Conservation (phyloP, 164 flowering plant species). For the Nelumbo lutea region DNA sequence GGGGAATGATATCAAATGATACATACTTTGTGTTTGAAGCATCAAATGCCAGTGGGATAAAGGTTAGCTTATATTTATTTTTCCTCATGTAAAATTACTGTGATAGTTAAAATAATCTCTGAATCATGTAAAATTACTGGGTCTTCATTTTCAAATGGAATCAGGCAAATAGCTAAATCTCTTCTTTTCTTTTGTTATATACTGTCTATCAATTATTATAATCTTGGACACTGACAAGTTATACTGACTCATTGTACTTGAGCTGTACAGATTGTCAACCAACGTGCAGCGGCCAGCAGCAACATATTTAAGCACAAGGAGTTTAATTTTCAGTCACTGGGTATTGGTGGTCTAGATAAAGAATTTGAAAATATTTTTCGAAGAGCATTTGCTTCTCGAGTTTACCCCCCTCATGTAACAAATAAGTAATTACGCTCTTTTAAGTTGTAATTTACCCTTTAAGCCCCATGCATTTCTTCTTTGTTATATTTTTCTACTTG, state of each 20-base stretch:
- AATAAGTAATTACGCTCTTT: slow-evolving; percentile 42
- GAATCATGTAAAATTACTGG: background rate
- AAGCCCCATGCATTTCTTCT: background rate
- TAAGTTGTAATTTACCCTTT: no score
- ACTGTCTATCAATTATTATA: no score
- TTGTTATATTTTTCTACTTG: background rate
- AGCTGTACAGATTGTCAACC: slow-evolving; percentile 79
- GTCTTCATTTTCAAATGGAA: background rate
- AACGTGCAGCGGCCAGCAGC: slow-evolving; percentile 93
- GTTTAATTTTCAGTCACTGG: slow-evolving; percentile 80
- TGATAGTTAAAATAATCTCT: background rate
- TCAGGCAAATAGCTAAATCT: background rate
- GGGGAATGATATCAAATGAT: slow-evolving; percentile 74
- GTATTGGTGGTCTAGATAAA: slow-evolving; percentile 92
- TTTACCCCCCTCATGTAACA: slow-evolving; percentile 92
- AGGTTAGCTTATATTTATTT: slow-evolving; percentile 37
- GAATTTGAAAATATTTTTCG: slow-evolving; percentile 98
- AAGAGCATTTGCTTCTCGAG: slow-evolving; percentile 99
- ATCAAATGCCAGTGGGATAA: slow-evolving; percentile 73
- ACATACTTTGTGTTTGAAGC: slow-evolving; percentile 89
- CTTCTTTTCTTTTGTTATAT: no score
- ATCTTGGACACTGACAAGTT: background rate
- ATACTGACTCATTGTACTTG: background rate
- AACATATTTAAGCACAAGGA: slow-evolving; percentile 89
- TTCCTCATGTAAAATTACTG: background rate